Evolutionary conservation across 2,329 filamentous ascomycete genomes (phyloP).

Genomic region (Neofusicoccum ribis): DNA sequence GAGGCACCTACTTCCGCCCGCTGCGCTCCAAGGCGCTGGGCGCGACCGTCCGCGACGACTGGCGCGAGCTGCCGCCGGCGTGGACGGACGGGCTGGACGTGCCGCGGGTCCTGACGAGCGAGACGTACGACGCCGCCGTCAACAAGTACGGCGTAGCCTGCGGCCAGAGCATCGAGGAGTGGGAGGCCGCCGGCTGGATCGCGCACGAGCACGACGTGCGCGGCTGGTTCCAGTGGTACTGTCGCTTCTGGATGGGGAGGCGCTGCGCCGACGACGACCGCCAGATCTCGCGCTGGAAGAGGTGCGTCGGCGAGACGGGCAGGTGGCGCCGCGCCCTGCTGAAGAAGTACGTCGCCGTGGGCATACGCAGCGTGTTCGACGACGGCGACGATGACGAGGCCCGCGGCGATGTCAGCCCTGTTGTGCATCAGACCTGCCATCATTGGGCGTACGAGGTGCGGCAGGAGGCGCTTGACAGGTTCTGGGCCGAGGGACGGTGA

Average conservation of each 20-base stretch:
- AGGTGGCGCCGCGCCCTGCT: conserved; percentile 53
- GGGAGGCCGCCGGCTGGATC: conserved; percentile 59
- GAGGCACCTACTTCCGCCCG: conserved; percentile 54
- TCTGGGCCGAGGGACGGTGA: conserved; percentile 39
- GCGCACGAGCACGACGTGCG: conserved; percentile 54
- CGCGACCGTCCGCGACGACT: conserved; percentile 48
- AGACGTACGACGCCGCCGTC: conserved; percentile 47
- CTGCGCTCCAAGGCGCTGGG: conserved; percentile 47
- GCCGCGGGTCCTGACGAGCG: conserved; percentile 41
- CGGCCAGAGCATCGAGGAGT: conserved; percentile 57
- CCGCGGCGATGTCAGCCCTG: conserved; percentile 51
- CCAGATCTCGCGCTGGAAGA: conserved; percentile 54
- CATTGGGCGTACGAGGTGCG: conserved; percentile 58
- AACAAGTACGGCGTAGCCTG: conserved; percentile 57
- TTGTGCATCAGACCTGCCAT: conserved; percentile 59
- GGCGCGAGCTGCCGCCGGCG: conserved; percentile 45
- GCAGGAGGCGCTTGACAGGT: conserved; percentile 52
- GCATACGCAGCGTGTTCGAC: conserved; percentile 53
- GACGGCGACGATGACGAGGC: conserved; percentile 43
- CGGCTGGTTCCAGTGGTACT: conserved; percentile 61
- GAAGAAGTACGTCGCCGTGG: conserved; percentile 52
- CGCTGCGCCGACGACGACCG: conserved; percentile 55
- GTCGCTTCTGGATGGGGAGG: conserved; percentile 53
- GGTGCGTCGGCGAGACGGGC: conserved; percentile 54
- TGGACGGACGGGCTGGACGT: conserved; percentile 48